Percentiles rank a stretch among this genome's conserved stretches.
phyloP scores from a whole-genome alignment of 768 basidiomycete genomes.

The Lenzites betulinus region DNA sequence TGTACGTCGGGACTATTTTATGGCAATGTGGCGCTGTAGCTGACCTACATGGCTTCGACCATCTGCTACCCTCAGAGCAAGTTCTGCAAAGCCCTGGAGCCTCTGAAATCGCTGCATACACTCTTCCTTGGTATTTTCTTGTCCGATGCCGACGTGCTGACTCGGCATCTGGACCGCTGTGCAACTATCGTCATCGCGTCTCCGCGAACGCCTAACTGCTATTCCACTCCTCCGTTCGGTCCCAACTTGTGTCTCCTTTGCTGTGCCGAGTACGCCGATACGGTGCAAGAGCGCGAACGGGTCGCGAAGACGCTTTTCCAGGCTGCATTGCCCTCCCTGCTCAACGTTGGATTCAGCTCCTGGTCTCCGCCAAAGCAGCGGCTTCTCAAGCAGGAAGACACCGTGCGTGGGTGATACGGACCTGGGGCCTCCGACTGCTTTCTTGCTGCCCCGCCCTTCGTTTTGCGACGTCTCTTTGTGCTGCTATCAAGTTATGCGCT shows the following conservation, averaged over 20 bases:
- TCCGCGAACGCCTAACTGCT: neutral
- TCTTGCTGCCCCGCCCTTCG: no score
- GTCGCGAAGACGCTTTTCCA: constrained; percentile 49
- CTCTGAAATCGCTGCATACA: constrained; percentile 48
- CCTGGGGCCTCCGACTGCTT: no score
- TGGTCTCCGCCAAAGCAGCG: constrained; percentile 36
- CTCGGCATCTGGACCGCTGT: constrained; percentile 41
- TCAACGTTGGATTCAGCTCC: constrained; percentile 54
- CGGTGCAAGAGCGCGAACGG: constrained; percentile 48
- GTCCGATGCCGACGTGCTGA: constrained; percentile 53
- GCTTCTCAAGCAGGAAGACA: no score
- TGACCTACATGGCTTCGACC: no score
- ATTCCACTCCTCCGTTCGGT: constrained; percentile 14
- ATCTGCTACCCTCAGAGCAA: constrained; percentile 42
- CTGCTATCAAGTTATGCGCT: no score
- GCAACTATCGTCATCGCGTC: constrained; percentile 2
- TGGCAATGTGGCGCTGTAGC: no score
- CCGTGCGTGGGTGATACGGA: no score
- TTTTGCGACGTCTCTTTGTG: no score
- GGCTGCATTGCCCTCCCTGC: constrained; percentile 44
- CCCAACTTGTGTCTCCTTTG: constrained; percentile 43
- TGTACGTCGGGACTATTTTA: constrained; percentile 48
- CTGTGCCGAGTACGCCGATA: constrained; percentile 26
- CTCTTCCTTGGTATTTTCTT: constrained; percentile 67
- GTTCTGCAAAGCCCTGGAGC: constrained; percentile 46